Evolutionary conservation across 2,329 filamentous ascomycete species (phyloP).

Genomic region (Nothomitra cinnamomea): DNA sequence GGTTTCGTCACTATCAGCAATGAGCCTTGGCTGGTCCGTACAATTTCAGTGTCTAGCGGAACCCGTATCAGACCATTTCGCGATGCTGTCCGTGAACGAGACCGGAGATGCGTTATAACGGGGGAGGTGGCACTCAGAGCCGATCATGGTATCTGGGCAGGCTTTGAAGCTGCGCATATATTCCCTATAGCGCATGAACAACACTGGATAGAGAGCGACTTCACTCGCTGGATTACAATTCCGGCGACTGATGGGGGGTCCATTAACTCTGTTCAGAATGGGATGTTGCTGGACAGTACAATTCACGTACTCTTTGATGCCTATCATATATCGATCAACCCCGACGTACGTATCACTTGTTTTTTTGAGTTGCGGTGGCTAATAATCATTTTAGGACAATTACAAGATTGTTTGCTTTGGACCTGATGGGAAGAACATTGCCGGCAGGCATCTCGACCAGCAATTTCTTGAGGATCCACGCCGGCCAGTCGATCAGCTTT

Average conservation of each 20-base stretch:
- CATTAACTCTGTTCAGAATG: slow-evolving; percentile 17
- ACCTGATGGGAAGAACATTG: background rate
- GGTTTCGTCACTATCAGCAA: slow-evolving; percentile 8
- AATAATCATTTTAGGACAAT: background rate
- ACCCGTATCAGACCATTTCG: slow-evolving; percentile 8
- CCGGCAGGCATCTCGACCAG: background rate
- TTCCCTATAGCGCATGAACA: slow-evolving; percentile 14
- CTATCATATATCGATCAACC: slow-evolving; percentile 15
- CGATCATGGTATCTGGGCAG: slow-evolving; percentile 7
- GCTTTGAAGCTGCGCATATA: slow-evolving; percentile 16
- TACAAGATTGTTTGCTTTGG: slow-evolving; percentile 1
- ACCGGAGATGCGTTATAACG: slow-evolving; percentile 10
- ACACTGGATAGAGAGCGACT: slow-evolving; percentile 11
- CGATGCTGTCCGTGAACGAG: slow-evolving; percentile 12
- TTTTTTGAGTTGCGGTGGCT: background rate
- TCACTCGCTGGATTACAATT: slow-evolving; percentile 9
- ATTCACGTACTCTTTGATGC: slow-evolving; percentile 13
- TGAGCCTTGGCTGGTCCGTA: slow-evolving; percentile 9
- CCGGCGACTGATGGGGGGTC: slow-evolving; percentile 5
- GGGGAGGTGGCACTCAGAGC: background rate
- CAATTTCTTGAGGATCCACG: background rate
- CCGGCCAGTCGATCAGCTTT: slow-evolving; percentile 9
- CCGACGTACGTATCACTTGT: slow-evolving; percentile 10
- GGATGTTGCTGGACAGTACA: slow-evolving; percentile 12
- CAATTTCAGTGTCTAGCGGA: slow-evolving; percentile 7